phyloP scores from a whole-genome alignment of 2,329 filamentous ascomycete species.

The Eurotiales sp. region DNA sequence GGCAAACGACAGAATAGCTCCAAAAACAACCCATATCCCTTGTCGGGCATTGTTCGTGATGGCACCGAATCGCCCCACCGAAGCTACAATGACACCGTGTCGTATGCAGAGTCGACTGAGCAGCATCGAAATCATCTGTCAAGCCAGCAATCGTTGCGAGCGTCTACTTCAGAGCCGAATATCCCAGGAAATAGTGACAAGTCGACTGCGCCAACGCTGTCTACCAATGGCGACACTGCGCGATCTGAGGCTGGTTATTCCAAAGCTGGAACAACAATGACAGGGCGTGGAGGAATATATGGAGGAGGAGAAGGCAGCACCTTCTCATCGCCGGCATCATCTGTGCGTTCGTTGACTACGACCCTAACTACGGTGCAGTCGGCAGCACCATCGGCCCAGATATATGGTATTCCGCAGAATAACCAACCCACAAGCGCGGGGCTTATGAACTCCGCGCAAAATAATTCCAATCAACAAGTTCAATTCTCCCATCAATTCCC shows the following conservation, averaged over 20 bases:
- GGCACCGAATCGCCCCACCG: slow-evolving; percentile 36
- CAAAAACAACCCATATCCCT: slow-evolving; percentile 88
- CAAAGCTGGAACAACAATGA: slow-evolving; percentile 73
- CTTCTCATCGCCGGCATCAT: slow-evolving; percentile 63
- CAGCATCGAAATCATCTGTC: slow-evolving; percentile 51
- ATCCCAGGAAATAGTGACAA: slow-evolving; percentile 62
- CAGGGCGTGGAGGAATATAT: slow-evolving; percentile 62
- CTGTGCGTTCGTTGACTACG: slow-evolving; percentile 62
- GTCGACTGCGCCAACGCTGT: slow-evolving; percentile 73
- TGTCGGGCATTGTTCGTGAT: slow-evolving; percentile 62
- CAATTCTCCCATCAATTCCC: slow-evolving; percentile 61
- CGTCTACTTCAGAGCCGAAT: slow-evolving; percentile 59
- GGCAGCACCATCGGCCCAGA: slow-evolving; percentile 50
- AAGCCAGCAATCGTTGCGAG: slow-evolving; percentile 59
- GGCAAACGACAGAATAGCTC: slow-evolving; percentile 55
- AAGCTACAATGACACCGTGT: slow-evolving; percentile 37
- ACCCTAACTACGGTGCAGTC: slow-evolving; percentile 66
- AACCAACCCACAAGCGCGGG: slow-evolving; percentile 23
- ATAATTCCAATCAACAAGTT: slow-evolving; percentile 37
- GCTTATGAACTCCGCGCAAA: slow-evolving; percentile 34
- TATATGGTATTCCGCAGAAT: slow-evolving; percentile 30
- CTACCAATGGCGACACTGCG: slow-evolving; percentile 75
- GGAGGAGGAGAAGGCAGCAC: slow-evolving; percentile 64
- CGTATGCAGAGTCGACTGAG: slow-evolving; percentile 50
- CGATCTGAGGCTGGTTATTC: slow-evolving; percentile 73